These are phyloP conservation scores for Arthrobotrys sinensis DNA, from an alignment of 2,329 filamentous ascomycete species.

Conservation along the genomic window DNA sequence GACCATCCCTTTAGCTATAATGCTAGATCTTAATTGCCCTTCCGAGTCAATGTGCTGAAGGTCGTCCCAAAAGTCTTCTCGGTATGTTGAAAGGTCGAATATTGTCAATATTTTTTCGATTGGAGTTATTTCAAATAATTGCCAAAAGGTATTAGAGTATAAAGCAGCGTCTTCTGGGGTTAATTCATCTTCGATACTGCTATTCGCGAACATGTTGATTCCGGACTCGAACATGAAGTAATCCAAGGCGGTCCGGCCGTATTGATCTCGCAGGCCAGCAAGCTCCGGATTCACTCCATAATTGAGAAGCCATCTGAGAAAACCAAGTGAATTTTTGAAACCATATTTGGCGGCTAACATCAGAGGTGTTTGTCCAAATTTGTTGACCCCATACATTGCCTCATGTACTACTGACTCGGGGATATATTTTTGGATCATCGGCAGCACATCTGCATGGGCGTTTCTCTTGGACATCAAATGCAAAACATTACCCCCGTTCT, in stretches of 20 bases:
- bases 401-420: constrained; percentile 6
- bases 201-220: neutral
- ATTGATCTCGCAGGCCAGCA: neutral
- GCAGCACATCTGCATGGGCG: neutral
- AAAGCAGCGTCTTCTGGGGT: neutral
- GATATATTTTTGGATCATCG: neutral
- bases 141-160: neutral
- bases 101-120: neutral
- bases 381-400: neutral
- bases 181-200: neutral
- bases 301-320: neutral
- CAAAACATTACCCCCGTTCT: constrained; percentile 1
- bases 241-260: neutral
- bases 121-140: neutral
- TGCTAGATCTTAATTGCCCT: neutral
- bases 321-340: neutral
- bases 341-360: neutral
- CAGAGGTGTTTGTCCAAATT: neutral
- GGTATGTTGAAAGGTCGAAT: neutral
- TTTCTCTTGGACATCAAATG: neutral
- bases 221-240: neutral
- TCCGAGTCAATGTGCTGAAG: neutral
- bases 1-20: neutral
- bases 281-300: neutral
- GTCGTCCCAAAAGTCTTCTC: neutral